These are phyloP conservation scores for Chenopodium album DNA, from an alignment of 148 eudicot genomes.

Conservation along the genomic window DNA sequence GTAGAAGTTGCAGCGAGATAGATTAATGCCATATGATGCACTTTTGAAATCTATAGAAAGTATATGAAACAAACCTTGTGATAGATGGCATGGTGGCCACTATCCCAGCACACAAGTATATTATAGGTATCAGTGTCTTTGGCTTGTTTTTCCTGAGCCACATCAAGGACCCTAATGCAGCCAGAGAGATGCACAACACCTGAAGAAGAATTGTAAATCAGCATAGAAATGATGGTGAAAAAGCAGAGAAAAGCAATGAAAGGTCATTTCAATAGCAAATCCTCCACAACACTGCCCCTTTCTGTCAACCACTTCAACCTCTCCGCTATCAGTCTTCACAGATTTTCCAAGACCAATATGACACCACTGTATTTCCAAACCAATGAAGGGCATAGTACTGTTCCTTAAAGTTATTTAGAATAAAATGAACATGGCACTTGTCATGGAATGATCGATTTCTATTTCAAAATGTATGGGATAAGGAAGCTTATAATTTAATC, in stretches of 20 bases:
- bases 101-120: conserved; percentile 87
- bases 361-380: background rate
- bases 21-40: conserved; percentile 2
- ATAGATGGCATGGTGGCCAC: conserved; percentile 96
- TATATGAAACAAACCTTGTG: conserved; percentile 54
- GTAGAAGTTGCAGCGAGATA: background rate
- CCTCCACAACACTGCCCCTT: background rate
- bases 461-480: background rate
- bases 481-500: background rate
- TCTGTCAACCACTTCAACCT: background rate
- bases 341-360: background rate
- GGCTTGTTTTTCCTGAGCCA: conserved; percentile 99
- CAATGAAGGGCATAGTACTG: background rate
- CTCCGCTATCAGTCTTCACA: background rate
- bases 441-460: background rate
- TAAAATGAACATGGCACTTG: background rate
- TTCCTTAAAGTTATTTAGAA: background rate
- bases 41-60: background rate
- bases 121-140: conserved; percentile 76
- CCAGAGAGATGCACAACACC: conserved; percentile 84
- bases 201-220: conserved; percentile 32
- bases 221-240: background rate
- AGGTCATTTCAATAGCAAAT: background rate
- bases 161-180: conserved; percentile 95
- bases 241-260: background rate